Conservation (phyloP, 1,139 yeast species). For the Pichia sp. region DNA sequence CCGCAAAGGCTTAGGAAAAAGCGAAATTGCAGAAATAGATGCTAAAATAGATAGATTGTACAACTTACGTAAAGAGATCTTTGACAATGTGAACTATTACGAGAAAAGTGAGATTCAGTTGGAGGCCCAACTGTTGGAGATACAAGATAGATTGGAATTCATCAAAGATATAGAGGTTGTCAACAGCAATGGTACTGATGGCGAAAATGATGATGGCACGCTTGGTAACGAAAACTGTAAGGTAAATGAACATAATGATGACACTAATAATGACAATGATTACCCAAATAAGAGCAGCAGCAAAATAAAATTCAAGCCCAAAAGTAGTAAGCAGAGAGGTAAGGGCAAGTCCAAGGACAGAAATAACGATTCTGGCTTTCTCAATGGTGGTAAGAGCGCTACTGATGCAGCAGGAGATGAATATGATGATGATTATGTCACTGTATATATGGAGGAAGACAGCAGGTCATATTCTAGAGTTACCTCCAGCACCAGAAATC, state of each 20-base stretch:
- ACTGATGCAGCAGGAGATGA: neutral
- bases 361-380: neutral
- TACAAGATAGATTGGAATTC: slow-evolving; percentile 37
- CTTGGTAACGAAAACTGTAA: slow-evolving; percentile 17
- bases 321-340: slow-evolving; percentile 3
- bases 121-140: slow-evolving; percentile 44
- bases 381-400: neutral
- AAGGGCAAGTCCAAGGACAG: neutral
- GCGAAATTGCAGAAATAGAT: slow-evolving; percentile 62
- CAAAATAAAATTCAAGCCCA: neutral
- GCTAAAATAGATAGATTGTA: slow-evolving; percentile 48
- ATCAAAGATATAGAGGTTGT: slow-evolving; percentile 30
- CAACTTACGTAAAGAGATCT: slow-evolving; percentile 46
- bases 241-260: slow-evolving; percentile 17
- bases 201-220: neutral
- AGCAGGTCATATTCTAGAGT: slow-evolving; percentile 14
- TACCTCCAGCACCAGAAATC: slow-evolving; percentile 39
- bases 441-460: slow-evolving; percentile 11
- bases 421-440: slow-evolving; percentile 13
- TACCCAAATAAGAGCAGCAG: slow-evolving; percentile 7
- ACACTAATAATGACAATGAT: slow-evolving; percentile 22
- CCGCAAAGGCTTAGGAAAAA: slow-evolving; percentile 59
- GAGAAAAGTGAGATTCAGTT: slow-evolving; percentile 56
- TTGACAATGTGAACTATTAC: slow-evolving; percentile 53
- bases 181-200: slow-evolving; percentile 2